phyloP scores from a whole-genome alignment of 2,329 filamentous ascomycete species.

The Rhinocladiella mackenziei region DNA sequence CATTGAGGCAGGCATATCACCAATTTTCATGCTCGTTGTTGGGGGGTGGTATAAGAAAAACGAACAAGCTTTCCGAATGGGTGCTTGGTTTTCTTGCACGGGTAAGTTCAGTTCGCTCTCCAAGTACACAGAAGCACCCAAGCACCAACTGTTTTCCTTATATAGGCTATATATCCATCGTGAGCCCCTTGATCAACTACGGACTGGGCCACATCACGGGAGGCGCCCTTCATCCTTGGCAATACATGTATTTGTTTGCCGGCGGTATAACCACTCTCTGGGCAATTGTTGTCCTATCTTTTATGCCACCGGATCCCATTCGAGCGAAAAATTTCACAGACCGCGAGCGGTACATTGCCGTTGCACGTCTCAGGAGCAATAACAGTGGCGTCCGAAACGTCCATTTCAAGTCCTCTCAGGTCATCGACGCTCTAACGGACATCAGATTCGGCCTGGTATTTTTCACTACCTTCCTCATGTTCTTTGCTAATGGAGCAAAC shows the following conservation, averaged over 20 bases:
- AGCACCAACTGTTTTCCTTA: not conserved
- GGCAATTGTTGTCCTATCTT: constrained; percentile 24
- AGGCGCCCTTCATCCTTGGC: constrained; percentile 40
- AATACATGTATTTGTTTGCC: constrained; percentile 53
- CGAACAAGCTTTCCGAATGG: constrained; percentile 61
- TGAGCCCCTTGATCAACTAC: not conserved
- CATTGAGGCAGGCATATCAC: constrained; percentile 61
- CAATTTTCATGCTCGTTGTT: constrained; percentile 62
- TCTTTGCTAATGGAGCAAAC: constrained; percentile 50
- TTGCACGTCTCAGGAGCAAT: constrained; percentile 51
- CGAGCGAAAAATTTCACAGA: constrained; percentile 43
- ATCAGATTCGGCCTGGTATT: constrained; percentile 60
- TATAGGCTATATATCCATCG: not conserved
- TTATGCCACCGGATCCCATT: constrained; percentile 51
- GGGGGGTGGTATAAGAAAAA: constrained; percentile 60
- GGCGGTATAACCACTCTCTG: constrained; percentile 33
- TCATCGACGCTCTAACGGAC: constrained; percentile 48
- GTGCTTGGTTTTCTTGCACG: constrained; percentile 24
- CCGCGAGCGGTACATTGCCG: constrained; percentile 45
- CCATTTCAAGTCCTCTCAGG: constrained; percentile 45
- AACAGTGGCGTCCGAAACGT: constrained; percentile 52
- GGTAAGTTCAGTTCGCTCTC: no score
- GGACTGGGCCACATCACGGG: constrained; percentile 34
- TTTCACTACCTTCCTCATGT: constrained; percentile 49
- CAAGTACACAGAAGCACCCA: no score